Evolutionary conservation across 345 rosid genomes (phyloP).

Genomic region (Rhodamnia argentea): DNA sequence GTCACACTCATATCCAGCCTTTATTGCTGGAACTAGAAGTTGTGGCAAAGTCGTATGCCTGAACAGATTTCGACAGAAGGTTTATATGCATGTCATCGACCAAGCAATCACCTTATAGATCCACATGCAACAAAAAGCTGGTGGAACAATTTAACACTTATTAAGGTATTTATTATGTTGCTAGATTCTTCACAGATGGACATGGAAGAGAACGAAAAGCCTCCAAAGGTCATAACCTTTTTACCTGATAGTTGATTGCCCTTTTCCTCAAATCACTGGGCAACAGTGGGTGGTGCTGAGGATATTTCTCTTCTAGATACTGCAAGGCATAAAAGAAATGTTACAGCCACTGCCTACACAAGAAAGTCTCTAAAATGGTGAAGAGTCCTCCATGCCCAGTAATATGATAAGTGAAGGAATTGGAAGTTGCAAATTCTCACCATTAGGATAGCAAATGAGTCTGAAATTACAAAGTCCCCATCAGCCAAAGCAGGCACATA

Average conservation of each 20-base stretch:
- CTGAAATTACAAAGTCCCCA: conserved; percentile 55
- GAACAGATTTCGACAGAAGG: neutral
- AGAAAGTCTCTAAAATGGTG: neutral
- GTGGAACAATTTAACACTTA: neutral
- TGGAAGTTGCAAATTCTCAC: conserved; percentile 6
- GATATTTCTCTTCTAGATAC: conserved; percentile 87
- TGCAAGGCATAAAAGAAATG: conserved; percentile 3
- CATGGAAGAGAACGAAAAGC: neutral
- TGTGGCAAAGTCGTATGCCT: neutral
- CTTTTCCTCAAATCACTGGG: conserved; percentile 50
- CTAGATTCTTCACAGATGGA: neutral
- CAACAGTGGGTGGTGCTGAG: conserved; percentile 44
- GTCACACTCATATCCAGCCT: neutral
- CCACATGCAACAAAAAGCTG: neutral
- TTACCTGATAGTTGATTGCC: conserved; percentile 67
- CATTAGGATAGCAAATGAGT: conserved; percentile 72
- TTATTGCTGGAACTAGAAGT: neutral
- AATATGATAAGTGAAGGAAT: neutral
- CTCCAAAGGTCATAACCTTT: neutral
- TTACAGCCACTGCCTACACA: neutral
- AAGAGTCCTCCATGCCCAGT: neutral
- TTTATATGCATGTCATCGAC: neutral
- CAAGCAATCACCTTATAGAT: neutral
- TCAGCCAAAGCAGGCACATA: conserved; percentile 69
- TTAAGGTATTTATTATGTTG: neutral